Conservation (phyloP, 305 asterid genomes). For the Fraxinus nigra region DNA sequence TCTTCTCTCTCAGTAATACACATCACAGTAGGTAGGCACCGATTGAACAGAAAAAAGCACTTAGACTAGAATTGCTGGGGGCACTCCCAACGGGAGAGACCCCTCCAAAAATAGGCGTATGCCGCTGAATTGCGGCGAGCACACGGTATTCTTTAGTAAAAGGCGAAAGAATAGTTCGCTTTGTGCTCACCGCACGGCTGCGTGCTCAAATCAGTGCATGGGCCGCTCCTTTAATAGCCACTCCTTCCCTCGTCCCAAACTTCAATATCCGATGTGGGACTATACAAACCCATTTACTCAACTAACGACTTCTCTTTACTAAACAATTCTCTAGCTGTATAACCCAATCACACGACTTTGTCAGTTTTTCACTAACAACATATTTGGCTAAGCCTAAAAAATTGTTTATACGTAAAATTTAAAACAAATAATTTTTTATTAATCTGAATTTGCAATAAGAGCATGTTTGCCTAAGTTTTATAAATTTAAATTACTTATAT, state of each 20-base stretch:
- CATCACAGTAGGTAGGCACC: constrained; percentile 19
- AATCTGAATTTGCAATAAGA: not conserved
- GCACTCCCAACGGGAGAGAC: not conserved
- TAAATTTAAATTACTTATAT: not conserved
- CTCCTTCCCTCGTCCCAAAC: not conserved
- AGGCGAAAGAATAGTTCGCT: constrained; percentile 48
- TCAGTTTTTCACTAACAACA: not conserved
- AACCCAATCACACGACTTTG: not conserved
- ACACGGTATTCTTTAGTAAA: constrained; percentile 43
- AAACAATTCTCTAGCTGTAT: not conserved
- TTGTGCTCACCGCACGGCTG: constrained; percentile 31
- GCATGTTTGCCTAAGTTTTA: not conserved
- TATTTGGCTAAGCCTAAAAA: not conserved
- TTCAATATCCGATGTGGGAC: not conserved
- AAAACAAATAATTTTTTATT: not conserved
- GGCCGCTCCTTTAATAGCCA: not conserved
- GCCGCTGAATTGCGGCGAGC: constrained; percentile 18
- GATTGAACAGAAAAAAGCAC: too few relatives aligned
- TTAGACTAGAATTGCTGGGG: too few relatives aligned
- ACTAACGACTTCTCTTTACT: not conserved
- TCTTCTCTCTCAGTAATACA: not conserved
- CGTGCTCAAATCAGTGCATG: not conserved
- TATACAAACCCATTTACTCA: not conserved
- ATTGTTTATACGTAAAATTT: not conserved
- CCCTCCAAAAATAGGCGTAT: constrained; percentile 36